Base-by-base conservation (phyloP, 2,329 filamentous ascomycete species). In the Xylaria sp. region DNA sequence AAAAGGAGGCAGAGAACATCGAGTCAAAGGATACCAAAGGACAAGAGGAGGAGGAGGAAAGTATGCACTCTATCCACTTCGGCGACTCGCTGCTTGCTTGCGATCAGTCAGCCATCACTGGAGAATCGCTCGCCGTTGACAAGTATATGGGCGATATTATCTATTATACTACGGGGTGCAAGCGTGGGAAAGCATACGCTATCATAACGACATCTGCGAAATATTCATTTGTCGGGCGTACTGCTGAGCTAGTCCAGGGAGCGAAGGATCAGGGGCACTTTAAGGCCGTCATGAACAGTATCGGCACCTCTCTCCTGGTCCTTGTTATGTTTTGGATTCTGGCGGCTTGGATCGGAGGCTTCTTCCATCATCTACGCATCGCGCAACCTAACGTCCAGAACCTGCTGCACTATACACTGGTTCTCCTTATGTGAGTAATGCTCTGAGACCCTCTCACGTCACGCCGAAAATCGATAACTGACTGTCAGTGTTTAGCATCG, bases 211-310 rank as follows among this genome's bases (percentile, higher is more conserved):
- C 89, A 72, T 88, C 89, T 70, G 91, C 91, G 64, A 88, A 86
- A 78, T 86, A 87, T 81, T 93, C 91, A 67, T 93, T 93, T 83
- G 91, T 93, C 79, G 91, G 91, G 82, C 89, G 88, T 80, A 93
- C 91, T 74, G 91, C 91, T 70, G 87, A 87, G 74, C 85, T 93
- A 60, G 91, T 93, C 59, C 88, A 92, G 82, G 91, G 90, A 73
- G 91, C 91, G 72, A 85, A 92, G 82, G 91, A 93, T 80, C 86
- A 89, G 77, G 91, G 91, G 82, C 90, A 92, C 82, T 92, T 92
- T 87, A 93, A 93, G 84, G 90, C 90, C 72, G 91, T 93, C 84
- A 93, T 93, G 91, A 90, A 93, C 87, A 90, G 87, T 78, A 93
- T 93, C 77, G 91, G 91, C 81, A 92, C 90, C 61, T 83, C 89